Percentiles rank a stretch among this genome's conserved stretches.
phyloP scores from a whole-genome alignment of 2,329 filamentous ascomycete species.

The Cucurbitaria berberidis region DNA sequence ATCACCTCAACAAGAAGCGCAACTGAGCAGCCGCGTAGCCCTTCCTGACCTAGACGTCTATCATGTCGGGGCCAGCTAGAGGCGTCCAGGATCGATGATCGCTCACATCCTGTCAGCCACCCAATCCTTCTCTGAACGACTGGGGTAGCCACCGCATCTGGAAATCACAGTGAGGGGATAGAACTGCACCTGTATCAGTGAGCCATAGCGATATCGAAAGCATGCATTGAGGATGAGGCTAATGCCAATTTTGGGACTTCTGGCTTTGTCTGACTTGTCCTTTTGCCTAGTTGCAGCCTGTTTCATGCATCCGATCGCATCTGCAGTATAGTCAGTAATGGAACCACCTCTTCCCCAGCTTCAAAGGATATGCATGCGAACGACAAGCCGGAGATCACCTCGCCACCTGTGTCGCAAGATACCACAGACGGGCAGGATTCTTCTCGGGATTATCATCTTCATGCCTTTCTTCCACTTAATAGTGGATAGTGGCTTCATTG shows the following conservation, averaged over 20 bases:
- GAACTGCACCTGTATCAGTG: neutral
- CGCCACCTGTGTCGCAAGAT: neutral
- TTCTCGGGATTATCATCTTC: neutral
- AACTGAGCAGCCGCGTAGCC: neutral
- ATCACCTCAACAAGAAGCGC: slow-evolving; percentile 12
- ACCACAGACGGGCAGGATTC: neutral
- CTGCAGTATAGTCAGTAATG: slow-evolving; percentile 22
- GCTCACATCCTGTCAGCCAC: slow-evolving; percentile 25
- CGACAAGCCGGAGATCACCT: slow-evolving; percentile 15
- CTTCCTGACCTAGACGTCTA: neutral
- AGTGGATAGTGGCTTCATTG: neutral
- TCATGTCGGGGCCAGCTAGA: slow-evolving; percentile 6
- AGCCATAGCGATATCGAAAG: neutral
- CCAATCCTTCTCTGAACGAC: slow-evolving; percentile 3
- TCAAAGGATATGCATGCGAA: slow-evolving; percentile 14
- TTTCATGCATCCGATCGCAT: slow-evolving; percentile 25
- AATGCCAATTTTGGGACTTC: slow-evolving; percentile 32
- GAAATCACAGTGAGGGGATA: neutral
- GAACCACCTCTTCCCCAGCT: slow-evolving; percentile 5
- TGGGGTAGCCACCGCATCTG: neutral
- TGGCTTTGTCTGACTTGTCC: slow-evolving; percentile 10
- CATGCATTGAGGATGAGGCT: slow-evolving; percentile 29
- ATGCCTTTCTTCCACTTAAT: neutral
- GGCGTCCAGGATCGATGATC: slow-evolving; percentile 15
- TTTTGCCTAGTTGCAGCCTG: slow-evolving; percentile 21